A percentile compares a stretch with the other conserved stretches of the same genome.
Evolutionary conservation across 257 asterid species (phyloP).

Genomic region (Gentiana dahurica): DNA sequence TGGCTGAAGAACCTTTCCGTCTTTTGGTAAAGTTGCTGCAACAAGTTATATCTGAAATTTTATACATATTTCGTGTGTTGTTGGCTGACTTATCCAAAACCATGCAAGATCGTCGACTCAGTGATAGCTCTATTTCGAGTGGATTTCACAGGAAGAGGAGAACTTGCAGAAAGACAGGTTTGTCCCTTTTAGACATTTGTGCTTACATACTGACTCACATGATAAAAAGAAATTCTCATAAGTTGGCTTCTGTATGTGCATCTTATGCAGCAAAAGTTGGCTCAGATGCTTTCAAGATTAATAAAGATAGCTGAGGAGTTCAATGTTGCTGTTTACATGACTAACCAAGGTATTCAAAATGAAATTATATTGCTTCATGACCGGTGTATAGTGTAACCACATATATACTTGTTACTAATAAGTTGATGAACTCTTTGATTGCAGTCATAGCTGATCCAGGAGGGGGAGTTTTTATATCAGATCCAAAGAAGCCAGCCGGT

Average conservation of each 20-base stretch:
- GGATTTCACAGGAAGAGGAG: slow-evolving; percentile 98
- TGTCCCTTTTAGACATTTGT: slow-evolving; percentile 11
- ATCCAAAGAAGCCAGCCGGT: slow-evolving; percentile 97
- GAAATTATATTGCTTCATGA: background rate
- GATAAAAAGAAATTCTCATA: background rate
- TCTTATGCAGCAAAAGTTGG: slow-evolving; percentile 84
- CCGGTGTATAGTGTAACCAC: background rate
- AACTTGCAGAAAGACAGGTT: slow-evolving; percentile 97
- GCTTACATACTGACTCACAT: background rate
- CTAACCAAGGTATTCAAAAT: slow-evolving; percentile 73
- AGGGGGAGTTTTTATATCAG: slow-evolving; percentile 94
- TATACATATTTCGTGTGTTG: slow-evolving; percentile 1
- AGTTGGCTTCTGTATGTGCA: slow-evolving; percentile 3
- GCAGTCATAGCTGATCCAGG: slow-evolving; percentile 99
- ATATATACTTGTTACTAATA: background rate
- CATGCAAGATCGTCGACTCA: slow-evolving; percentile 83
- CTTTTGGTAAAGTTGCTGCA: slow-evolving; percentile 57
- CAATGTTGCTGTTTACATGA: slow-evolving; percentile 97
- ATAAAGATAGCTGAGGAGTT: slow-evolving; percentile 97
- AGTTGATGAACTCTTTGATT: slow-evolving; percentile 12
- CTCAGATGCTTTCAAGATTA: slow-evolving; percentile 94
- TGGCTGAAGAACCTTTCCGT: slow-evolving; percentile 99
- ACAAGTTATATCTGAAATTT: slow-evolving; percentile 1
- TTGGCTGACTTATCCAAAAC: slow-evolving; percentile 12
- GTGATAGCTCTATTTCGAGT: slow-evolving; percentile 94